Percentiles rank a stretch among this genome's conserved stretches.
phyloP scores from a whole-genome alignment of 192 early-diverging fungal species.

The Coemansia aciculifera region DNA sequence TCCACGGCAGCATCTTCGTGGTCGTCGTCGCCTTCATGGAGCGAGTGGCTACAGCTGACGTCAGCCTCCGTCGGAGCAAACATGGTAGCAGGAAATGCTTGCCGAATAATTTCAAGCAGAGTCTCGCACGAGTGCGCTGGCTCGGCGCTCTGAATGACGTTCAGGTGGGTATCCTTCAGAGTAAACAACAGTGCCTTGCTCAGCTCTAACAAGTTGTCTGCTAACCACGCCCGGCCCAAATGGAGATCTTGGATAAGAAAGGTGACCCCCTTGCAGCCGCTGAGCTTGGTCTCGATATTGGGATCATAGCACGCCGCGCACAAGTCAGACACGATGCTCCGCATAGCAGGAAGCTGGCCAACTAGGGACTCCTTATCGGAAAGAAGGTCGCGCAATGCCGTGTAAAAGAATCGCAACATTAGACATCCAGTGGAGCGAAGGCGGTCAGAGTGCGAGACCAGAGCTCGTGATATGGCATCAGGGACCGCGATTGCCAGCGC shows the following conservation, averaged over 20 bases:
- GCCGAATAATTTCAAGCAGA: slow-evolving; percentile 38
- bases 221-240: slow-evolving; percentile 87
- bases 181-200: slow-evolving; percentile 90
- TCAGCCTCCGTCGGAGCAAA: slow-evolving; percentile 34
- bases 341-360: slow-evolving; percentile 49
- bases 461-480: slow-evolving; percentile 39
- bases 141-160: slow-evolving; percentile 18
- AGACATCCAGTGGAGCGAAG: slow-evolving; percentile 20
- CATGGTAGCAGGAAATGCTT: slow-evolving; percentile 34
- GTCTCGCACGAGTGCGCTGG: slow-evolving; percentile 32
- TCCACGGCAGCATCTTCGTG: slow-evolving; percentile 4
- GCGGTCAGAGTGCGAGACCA: slow-evolving; percentile 28
- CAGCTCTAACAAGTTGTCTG: slow-evolving; percentile 93
- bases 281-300: slow-evolving; percentile 82
- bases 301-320: slow-evolving; percentile 91
- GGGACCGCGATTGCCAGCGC: slow-evolving; percentile 30
- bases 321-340: slow-evolving; percentile 74
- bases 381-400: slow-evolving; percentile 20
- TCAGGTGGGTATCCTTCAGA: slow-evolving; percentile 75
- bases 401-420: slow-evolving; percentile 37
- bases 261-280: slow-evolving; percentile 88
- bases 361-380: slow-evolving; percentile 17
- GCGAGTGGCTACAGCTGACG: no score
- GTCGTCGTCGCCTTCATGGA: slow-evolving; percentile 11
- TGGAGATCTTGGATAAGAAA: slow-evolving; percentile 79